A percentile compares a stretch with the other conserved stretches of the same genome.
Conservation (phyloP, 2,329 filamentous ascomycete genomes). For the Colletotrichum sansevieriae region DNA sequence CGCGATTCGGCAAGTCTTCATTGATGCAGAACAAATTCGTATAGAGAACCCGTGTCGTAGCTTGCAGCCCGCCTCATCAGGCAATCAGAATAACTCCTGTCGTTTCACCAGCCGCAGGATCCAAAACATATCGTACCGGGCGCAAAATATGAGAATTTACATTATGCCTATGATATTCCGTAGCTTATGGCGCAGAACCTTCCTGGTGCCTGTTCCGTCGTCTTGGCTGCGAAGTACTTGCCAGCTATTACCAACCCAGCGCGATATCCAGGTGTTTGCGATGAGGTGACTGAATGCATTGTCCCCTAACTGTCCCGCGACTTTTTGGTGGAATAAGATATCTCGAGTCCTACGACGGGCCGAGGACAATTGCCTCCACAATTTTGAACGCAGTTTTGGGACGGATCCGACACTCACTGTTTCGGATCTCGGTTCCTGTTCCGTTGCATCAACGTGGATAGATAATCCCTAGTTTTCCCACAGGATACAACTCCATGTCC, state of each 20-base stretch:
- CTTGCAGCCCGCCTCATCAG: background rate
- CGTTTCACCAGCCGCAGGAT: background rate
- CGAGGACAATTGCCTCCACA: background rate
- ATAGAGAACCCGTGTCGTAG: no score
- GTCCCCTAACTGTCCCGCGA: no score
- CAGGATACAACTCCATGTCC: background rate
- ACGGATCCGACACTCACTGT: background rate
- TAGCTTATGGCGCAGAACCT: background rate
- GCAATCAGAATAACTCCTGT: background rate
- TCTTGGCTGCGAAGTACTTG: no score
- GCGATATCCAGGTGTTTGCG: no score
- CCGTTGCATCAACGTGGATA: conserved; percentile 1
- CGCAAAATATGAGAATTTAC: background rate
- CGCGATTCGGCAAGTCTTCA: no score
- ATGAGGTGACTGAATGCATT: no score
- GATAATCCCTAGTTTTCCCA: background rate
- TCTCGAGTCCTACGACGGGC: background rate
- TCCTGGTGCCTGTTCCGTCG: no score
- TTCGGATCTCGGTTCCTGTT: conserved; percentile 13
- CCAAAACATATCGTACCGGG: background rate
- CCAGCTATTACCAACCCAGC: no score
- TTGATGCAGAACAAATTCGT: no score
- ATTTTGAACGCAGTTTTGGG: background rate
- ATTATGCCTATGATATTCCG: background rate
- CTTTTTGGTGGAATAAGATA: no score